Conservation (phyloP, 495 filamentous ascomycete species). For the Glarea lozoyensis region DNA sequence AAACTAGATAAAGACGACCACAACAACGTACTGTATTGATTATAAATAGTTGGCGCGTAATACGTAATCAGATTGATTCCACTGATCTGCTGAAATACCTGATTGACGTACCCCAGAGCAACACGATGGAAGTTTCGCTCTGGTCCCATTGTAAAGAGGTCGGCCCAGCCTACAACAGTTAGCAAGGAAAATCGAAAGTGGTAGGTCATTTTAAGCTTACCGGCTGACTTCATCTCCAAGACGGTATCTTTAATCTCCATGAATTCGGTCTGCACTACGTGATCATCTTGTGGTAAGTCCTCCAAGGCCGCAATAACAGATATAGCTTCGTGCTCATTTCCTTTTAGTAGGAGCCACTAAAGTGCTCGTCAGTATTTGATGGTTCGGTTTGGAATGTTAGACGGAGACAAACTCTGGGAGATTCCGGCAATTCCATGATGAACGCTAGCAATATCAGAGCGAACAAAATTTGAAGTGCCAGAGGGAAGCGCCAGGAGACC, state of each 20-base stretch:
- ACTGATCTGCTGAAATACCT: constrained; percentile 57
- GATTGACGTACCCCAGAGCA: constrained; percentile 52
- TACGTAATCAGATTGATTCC: constrained; percentile 74
- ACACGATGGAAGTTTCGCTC: constrained; percentile 70
- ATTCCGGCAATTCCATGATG: constrained; percentile 61
- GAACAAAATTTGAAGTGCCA: constrained; percentile 66
- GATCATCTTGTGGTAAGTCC: constrained; percentile 39
- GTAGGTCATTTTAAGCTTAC: too few relatives aligned
- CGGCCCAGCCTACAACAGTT: constrained; percentile 54
- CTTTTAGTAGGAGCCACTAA: constrained; percentile 65
- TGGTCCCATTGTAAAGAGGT: constrained; percentile 63
- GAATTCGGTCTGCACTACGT: constrained; percentile 54
- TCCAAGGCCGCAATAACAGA: constrained; percentile 54
- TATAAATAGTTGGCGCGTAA: constrained; percentile 59
- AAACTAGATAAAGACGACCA: too few relatives aligned
- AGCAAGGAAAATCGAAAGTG: too few relatives aligned
- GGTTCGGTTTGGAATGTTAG: constrained; percentile 46
- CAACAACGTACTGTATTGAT: constrained; percentile 43
- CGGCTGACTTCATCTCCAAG: constrained; percentile 58
- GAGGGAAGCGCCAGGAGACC: constrained; percentile 66
- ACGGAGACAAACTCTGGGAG: constrained; percentile 44
- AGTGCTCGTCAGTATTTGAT: constrained; percentile 25
- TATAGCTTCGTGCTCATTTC: constrained; percentile 54
- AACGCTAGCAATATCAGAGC: constrained; percentile 50
- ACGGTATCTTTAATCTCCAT: constrained; percentile 69